Conservation (phyloP, 768 basidiomycete species). For the Mycena sanguinolenta region DNA sequence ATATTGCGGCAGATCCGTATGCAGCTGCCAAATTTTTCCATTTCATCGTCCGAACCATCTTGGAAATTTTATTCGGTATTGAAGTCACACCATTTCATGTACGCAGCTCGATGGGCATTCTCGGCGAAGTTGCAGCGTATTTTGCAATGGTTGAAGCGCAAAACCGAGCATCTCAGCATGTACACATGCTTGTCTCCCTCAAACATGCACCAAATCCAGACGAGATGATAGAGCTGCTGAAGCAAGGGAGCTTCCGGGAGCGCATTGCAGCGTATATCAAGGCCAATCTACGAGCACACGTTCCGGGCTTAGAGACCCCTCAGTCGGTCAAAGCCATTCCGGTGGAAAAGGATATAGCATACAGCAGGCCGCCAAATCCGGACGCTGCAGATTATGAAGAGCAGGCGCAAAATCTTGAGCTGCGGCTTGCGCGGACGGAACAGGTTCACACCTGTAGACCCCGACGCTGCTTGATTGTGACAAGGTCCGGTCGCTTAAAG, state of each 20-base stretch:
- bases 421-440: slow-evolving; percentile 38
- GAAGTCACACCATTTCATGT: slow-evolving; percentile 43
- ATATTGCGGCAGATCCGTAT: slow-evolving; percentile 53
- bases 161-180: slow-evolving; percentile 52
- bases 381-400: slow-evolving; percentile 35
- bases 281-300: slow-evolving; percentile 49
- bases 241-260: slow-evolving; percentile 44
- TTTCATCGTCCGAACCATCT: slow-evolving; percentile 46
- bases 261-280: slow-evolving; percentile 46
- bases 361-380: slow-evolving; percentile 48
- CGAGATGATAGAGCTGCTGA: slow-evolving; percentile 43
- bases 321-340: slow-evolving; percentile 44
- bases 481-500: slow-evolving; percentile 34
- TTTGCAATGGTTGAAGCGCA: slow-evolving; percentile 56
- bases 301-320: slow-evolving; percentile 45
- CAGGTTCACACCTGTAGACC: slow-evolving; percentile 50
- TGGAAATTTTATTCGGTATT: slow-evolving; percentile 49
- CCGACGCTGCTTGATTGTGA: slow-evolving; percentile 40
- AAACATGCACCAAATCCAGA: slow-evolving; percentile 44
- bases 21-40: slow-evolving; percentile 56
- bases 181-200: slow-evolving; percentile 52
- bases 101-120: slow-evolving; percentile 42
- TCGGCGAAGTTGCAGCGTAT: slow-evolving; percentile 50
- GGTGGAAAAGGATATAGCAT: slow-evolving; percentile 46
- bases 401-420: slow-evolving; percentile 38